phyloP scores from a whole-genome alignment of 306 rosid species.

The Inga oerstediana region DNA sequence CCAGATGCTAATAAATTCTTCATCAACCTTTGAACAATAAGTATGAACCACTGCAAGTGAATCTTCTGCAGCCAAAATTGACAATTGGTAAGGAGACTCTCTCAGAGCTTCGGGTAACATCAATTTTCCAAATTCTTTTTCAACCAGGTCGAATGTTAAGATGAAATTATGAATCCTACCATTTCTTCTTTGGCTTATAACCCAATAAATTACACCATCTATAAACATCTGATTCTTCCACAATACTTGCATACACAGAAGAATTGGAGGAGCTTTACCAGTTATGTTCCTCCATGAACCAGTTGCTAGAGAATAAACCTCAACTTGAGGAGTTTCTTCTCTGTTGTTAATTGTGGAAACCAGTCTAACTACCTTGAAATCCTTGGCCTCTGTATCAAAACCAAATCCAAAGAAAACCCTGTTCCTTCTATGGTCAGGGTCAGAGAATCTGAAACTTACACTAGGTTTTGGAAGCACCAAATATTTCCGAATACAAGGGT shows the following conservation, averaged over 20 bases:
- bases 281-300: neutral
- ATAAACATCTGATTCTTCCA: neutral
- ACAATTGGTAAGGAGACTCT: neutral
- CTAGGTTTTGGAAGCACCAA: no score
- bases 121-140: conserved; percentile 3
- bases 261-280: neutral
- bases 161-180: neutral
- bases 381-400: no score
- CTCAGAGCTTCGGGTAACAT: neutral
- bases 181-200: neutral
- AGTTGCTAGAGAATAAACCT: no score
- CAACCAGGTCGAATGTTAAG: neutral
- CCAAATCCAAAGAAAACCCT: no score
- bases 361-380: no score
- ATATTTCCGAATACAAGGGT: no score
- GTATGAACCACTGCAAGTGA: neutral
- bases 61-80: neutral
- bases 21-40: neutral
- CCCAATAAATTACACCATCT: conserved; percentile 4
- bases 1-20: neutral
- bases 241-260: neutral
- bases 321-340: no score
- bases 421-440: no score
- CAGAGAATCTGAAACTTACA: no score
- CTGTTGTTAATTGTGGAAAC: no score